Evolutionary conservation across 2,329 filamentous ascomycete species (phyloP).

Genomic region (Dichotomopilus funicola): DNA sequence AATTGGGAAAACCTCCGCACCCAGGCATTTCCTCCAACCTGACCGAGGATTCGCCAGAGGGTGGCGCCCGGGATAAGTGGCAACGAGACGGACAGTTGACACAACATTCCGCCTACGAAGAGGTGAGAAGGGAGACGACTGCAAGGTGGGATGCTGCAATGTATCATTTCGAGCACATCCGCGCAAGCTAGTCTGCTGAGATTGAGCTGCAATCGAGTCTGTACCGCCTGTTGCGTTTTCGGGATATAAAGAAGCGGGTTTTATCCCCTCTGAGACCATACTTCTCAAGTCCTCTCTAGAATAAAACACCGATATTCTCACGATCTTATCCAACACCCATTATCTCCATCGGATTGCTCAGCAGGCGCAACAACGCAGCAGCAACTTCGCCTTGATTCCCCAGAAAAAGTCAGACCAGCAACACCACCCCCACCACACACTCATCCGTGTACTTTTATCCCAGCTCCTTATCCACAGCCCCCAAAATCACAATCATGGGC

Average conservation of each 20-base stretch:
- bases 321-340: not conserved
- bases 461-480: not conserved
- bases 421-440: not conserved
- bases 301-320: not conserved
- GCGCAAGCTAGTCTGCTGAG: too few relatives aligned
- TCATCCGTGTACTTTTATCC: not conserved
- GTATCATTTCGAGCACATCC: too few relatives aligned
- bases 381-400: too few relatives aligned
- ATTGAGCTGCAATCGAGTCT: too few relatives aligned
- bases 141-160: too few relatives aligned
- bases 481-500: constrained; percentile 17
- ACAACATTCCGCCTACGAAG: not conserved
- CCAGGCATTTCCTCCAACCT: constrained; percentile 8
- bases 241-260: constrained; percentile 1
- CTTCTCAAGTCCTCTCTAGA: not conserved
- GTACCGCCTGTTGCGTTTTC: not conserved
- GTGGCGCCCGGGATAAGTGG: constrained; percentile 7
- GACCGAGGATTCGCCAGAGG: constrained; percentile 7
- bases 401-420: too few relatives aligned
- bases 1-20: constrained; percentile 23
- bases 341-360: too few relatives aligned
- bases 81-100: constrained; percentile 6
- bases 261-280: not conserved
- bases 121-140: too few relatives aligned
- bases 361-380: too few relatives aligned